Conservation (phyloP, 768 basidiomycete species). For the Agaricus bisporus region DNA sequence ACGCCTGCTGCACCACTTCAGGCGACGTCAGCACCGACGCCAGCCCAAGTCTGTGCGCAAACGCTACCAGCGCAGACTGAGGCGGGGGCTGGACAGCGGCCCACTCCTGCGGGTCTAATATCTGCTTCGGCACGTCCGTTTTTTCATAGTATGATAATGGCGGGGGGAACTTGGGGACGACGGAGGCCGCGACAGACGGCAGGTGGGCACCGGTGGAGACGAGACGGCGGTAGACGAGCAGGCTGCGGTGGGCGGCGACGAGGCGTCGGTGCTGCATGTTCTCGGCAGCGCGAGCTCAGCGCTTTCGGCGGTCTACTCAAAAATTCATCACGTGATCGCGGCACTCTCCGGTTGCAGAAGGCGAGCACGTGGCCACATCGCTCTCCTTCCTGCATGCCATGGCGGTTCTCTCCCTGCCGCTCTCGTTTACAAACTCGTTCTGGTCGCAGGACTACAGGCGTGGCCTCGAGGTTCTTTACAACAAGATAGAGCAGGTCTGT, state of each 20-base stretch:
- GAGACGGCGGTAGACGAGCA: slow-evolving; percentile 45
- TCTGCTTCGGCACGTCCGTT: slow-evolving; percentile 26
- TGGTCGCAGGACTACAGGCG: slow-evolving; percentile 89
- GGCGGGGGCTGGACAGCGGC: slow-evolving; percentile 67
- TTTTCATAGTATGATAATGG: slow-evolving; percentile 34
- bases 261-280: no score
- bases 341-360: background rate
- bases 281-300: no score
- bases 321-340: background rate
- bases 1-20: slow-evolving; percentile 61
- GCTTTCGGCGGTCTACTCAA: no score
- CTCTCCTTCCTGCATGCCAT: slow-evolving; percentile 32
- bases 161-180: slow-evolving; percentile 56
- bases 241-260: background rate
- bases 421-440: slow-evolving; percentile 87
- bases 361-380: slow-evolving; percentile 5
- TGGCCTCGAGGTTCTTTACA: slow-evolving; percentile 74
- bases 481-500: slow-evolving; percentile 71
- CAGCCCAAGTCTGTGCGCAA: slow-evolving; percentile 73
- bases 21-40: slow-evolving; percentile 45
- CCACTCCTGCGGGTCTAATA: slow-evolving; percentile 66
- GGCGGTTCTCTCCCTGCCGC: slow-evolving; percentile 87
- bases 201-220: slow-evolving; percentile 39
- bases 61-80: slow-evolving; percentile 63
- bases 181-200: slow-evolving; percentile 49